Evolutionary conservation across 2,329 filamentous ascomycete species (phyloP).

Genomic region (Colletotrichum chrysophilum): DNA sequence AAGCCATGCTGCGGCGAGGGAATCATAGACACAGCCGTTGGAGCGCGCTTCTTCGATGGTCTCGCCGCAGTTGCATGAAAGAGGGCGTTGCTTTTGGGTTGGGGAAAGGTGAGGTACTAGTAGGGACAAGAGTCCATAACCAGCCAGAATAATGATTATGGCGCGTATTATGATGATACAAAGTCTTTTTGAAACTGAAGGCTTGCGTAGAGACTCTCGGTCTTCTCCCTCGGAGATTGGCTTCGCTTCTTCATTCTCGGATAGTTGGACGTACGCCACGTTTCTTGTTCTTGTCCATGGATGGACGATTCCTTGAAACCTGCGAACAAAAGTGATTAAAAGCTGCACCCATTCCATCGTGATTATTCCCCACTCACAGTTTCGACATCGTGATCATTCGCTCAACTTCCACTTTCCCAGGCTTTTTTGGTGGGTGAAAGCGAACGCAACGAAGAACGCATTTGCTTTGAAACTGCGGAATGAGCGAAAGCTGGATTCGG

Average conservation of each 20-base stretch:
- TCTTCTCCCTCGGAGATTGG: rapidly evolving
- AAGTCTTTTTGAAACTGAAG: not conserved
- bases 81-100: not conserved
- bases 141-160: not conserved
- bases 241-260: not conserved
- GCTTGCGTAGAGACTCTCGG: rapidly evolving
- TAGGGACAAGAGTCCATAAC: not conserved
- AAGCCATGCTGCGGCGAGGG: constrained; percentile 38
- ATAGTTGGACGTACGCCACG: not conserved
- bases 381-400: rapidly evolving
- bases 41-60: constrained; percentile 30
- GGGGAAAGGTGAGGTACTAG: not conserved
- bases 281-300: not conserved
- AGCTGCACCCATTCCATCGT: rapidly evolving
- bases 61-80: constrained; percentile 35
- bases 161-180: not conserved
- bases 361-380: rapidly evolving
- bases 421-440: not conserved
- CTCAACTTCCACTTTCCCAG: not conserved
- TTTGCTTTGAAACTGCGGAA: rapidly evolving
- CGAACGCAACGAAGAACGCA: rapidly evolving
- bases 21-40: constrained; percentile 36
- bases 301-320: rapidly evolving
- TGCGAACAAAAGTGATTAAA: not conserved
- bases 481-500: not conserved